Base-by-base conservation (phyloP, 1,284 basidiomycete species). In the Clitocybe nebularis region DNA sequence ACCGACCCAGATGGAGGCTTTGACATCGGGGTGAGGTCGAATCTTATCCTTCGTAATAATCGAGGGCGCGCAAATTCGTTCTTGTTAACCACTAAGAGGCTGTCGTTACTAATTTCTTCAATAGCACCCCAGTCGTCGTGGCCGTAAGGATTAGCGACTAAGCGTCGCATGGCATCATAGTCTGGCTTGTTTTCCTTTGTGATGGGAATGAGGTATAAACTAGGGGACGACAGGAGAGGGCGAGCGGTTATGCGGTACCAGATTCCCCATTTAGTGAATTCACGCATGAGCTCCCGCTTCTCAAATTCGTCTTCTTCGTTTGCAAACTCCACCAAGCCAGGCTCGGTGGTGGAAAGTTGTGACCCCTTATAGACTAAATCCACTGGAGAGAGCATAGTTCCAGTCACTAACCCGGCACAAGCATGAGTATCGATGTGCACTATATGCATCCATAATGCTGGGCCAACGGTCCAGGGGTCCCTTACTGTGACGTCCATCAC, bases 11-110 rank as follows among this genome's bases (percentile, higher is more conserved):
- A 54, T 0, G 64, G 62, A 2, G 82, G 80, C 8, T 44, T 53
- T 37, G 83, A 84, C 52, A 74, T 58, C 2, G 83, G 81, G 0
- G 77, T 76, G 16, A 89, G 61, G 57, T 90, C 86, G 25, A 69
- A 47, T 25, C 82, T 74, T 49, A 88, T 71, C 23, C 62, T 62
- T 44, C 69, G 70, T 34, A 90, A 64, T 34, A 81, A 51, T 29
- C 77, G 68, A 1, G 73, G 66, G n/a, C 76, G 73, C 4, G 79
- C 84, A 28, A 63, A 61, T 49, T 78, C 69, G 54, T 75, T 74
- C 42, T 47, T 62, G 50, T 79, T 81, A 59, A 75, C 68, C 19
- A 84, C 63, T 42, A 85, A 55, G 14, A 77, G 58, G 20, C 58
- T 62, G 43, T 61, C 69, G 39, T 69, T 74, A 47, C 79, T 61